Evolutionary conservation across 139 green algal species (phyloP).

Genomic region (Chlorella sp.): DNA sequence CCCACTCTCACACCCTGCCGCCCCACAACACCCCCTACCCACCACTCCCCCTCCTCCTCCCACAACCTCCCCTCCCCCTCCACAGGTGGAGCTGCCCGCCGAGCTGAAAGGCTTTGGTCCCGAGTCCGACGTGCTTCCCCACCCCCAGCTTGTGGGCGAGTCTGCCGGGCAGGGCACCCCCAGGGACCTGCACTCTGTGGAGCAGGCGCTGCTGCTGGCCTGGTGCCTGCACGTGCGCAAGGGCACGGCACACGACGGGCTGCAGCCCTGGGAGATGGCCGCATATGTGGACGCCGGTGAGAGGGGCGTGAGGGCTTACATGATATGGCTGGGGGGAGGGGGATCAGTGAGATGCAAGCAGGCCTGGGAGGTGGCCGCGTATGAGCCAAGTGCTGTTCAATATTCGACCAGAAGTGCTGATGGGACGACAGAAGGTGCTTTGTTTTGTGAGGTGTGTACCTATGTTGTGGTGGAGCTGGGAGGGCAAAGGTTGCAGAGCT

Average conservation of each 20-base stretch:
- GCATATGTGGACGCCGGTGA: conserved; percentile 78
- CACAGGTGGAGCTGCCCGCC: background rate
- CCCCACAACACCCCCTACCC: background rate
- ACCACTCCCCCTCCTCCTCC: background rate
- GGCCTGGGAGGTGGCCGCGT: too few species aligned
- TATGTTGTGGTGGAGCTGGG: too few species aligned
- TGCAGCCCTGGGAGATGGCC: conserved; percentile 76
- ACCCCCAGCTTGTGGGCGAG: conserved; percentile 54
- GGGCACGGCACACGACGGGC: conserved; percentile 61
- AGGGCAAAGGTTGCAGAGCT: too few species aligned
- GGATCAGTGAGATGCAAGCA: too few species aligned
- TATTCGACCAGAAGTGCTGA: too few species aligned
- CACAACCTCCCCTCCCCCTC: background rate
- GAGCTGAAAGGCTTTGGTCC: conserved; percentile 21
- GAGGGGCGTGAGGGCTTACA: background rate
- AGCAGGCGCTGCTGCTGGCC: conserved; percentile 84
- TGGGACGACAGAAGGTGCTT: too few species aligned
- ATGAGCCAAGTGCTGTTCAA: too few species aligned
- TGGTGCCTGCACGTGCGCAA: conserved; percentile 66
- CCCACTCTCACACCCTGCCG: too few species aligned
- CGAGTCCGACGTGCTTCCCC: conserved; percentile 60
- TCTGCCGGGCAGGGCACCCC: conserved; percentile 10
- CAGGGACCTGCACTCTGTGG: conserved; percentile 44
- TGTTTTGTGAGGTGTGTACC: too few species aligned
- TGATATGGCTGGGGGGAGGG: too few species aligned